Evolutionary conservation across 2,329 filamentous ascomycete genomes (phyloP).

Genomic region (Cladosporium sp.): DNA sequence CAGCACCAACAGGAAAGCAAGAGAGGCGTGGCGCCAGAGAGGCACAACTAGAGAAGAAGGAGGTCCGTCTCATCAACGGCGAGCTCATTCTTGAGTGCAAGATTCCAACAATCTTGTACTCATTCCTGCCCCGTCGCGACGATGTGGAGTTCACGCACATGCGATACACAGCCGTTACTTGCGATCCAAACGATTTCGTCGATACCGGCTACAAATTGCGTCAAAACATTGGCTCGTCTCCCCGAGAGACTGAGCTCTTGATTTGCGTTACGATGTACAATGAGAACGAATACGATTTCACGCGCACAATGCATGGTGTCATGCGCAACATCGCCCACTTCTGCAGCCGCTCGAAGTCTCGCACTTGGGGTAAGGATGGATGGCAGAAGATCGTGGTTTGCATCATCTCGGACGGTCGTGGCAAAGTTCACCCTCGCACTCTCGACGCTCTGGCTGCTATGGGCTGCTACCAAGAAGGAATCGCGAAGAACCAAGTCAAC

Average conservation of each 20-base stretch:
- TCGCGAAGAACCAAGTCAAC: conserved; percentile 98
- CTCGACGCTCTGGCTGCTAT: conserved; percentile 93
- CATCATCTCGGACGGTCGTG: conserved; percentile 90
- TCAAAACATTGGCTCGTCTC: conserved; percentile 81
- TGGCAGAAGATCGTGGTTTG: conserved; percentile 99
- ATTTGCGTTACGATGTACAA: conserved; percentile 99
- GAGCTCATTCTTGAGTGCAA: conserved; percentile 98
- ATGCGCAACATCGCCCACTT: conserved; percentile 99
- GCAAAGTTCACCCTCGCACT: conserved; percentile 90
- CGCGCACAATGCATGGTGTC: conserved; percentile 95
- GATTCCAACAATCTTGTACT: conserved; percentile 97
- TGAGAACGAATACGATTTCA: conserved; percentile 95
- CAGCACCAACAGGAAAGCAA: conserved; percentile 83
- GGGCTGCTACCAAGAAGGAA: conserved; percentile 97
- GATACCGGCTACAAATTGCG: conserved; percentile 86
- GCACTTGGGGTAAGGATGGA: conserved; percentile 94
- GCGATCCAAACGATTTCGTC: conserved; percentile 92
- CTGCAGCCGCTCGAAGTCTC: conserved; percentile 85
- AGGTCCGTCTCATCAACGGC: conserved; percentile 94
- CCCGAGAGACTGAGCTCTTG: conserved; percentile 90
- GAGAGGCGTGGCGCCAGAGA: conserved; percentile 82
- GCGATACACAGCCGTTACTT: conserved; percentile 98
- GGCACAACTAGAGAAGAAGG: conserved; percentile 87
- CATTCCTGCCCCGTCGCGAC: conserved; percentile 88
- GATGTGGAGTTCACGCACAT: conserved; percentile 98